These are phyloP conservation scores for Trichaptum fuscoviolaceum DNA, from an alignment of 768 basidiomycete genomes.

Conservation along the genomic window DNA sequence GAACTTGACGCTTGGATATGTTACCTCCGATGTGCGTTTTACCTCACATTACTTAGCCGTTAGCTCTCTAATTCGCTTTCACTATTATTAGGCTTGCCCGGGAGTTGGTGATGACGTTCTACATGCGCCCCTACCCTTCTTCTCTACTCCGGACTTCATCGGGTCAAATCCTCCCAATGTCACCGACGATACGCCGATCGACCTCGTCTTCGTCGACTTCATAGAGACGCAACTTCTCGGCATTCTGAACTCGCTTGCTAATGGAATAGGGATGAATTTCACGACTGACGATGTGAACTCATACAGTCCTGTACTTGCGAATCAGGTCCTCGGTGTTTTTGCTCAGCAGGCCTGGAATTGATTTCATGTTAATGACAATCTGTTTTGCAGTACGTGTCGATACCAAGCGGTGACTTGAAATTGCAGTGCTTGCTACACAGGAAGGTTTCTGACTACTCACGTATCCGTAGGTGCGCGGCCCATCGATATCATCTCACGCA, in stretches of 20 bases:
- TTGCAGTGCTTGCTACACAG: constrained; percentile 7
- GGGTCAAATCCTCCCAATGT: constrained; percentile 49
- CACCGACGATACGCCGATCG: constrained; percentile 46
- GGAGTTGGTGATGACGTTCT: constrained; percentile 69
- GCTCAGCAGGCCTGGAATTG: constrained; percentile 31
- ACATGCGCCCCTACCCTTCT: constrained; percentile 58
- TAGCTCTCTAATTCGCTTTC: background rate
- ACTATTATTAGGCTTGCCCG: constrained; percentile 49
- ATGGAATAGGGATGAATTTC: constrained; percentile 34
- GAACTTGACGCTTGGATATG: constrained; percentile 67
- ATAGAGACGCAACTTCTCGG: constrained; percentile 46
- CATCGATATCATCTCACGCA: background rate
- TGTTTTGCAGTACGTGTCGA: background rate
- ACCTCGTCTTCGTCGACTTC: constrained; percentile 75
- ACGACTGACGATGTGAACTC: constrained; percentile 43
- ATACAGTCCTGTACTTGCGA: constrained; percentile 50
- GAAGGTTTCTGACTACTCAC: constrained; percentile 7
- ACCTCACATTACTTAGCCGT: background rate
- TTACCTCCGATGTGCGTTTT: constrained; percentile 57
- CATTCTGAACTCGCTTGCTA: constrained; percentile 55
- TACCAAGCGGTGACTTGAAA: constrained; percentile 12
- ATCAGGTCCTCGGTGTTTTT: constrained; percentile 50
- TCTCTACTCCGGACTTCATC: constrained; percentile 51
- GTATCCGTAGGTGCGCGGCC: background rate
- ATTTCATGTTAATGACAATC: background rate